A percentile compares a stretch with the other conserved stretches of the same genome.
Evolutionary conservation across 805 yeast species (phyloP).

Genomic region (Komagataella mondaviorum): DNA sequence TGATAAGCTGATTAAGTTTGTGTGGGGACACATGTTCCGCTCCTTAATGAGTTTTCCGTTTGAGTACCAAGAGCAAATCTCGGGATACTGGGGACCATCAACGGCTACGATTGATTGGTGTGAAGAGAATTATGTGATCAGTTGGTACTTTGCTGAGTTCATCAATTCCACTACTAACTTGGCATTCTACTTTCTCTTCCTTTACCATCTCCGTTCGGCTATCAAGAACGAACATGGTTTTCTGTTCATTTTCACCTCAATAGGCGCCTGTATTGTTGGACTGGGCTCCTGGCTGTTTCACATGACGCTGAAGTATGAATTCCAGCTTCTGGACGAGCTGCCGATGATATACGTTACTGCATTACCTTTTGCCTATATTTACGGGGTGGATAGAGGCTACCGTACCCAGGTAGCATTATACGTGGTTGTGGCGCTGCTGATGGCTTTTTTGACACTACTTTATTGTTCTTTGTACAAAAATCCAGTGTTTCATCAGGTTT

Average conservation of each 20-base stretch:
- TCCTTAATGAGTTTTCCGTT: neutral
- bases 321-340: slow-evolving; percentile 79
- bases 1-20: neutral
- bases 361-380: slow-evolving; percentile 46
- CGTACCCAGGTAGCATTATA: slow-evolving; percentile 6
- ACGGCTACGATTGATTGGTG: slow-evolving; percentile 97
- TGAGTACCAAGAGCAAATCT: neutral
- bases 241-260: slow-evolving; percentile 53
- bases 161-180: slow-evolving; percentile 77
- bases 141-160: slow-evolving; percentile 76
- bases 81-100: slow-evolving; percentile 58
- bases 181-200: slow-evolving; percentile 26
- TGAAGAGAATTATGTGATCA: slow-evolving; percentile 88
- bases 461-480: slow-evolving; percentile 41
- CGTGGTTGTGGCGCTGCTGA: slow-evolving; percentile 7
- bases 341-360: slow-evolving; percentile 97
- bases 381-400: slow-evolving; percentile 9
- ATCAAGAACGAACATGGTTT: slow-evolving; percentile 45
- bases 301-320: slow-evolving; percentile 81
- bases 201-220: slow-evolving; percentile 32
- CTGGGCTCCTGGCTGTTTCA: slow-evolving; percentile 90
- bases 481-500: slow-evolving; percentile 79
- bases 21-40: neutral
- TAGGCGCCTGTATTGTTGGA: slow-evolving; percentile 80
- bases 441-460: slow-evolving; percentile 46